Percentiles rank a stretch among this genome's conserved stretches.
phyloP scores from a whole-genome alignment of 139 green algal species.

The Chlamydomonas urium region DNA sequence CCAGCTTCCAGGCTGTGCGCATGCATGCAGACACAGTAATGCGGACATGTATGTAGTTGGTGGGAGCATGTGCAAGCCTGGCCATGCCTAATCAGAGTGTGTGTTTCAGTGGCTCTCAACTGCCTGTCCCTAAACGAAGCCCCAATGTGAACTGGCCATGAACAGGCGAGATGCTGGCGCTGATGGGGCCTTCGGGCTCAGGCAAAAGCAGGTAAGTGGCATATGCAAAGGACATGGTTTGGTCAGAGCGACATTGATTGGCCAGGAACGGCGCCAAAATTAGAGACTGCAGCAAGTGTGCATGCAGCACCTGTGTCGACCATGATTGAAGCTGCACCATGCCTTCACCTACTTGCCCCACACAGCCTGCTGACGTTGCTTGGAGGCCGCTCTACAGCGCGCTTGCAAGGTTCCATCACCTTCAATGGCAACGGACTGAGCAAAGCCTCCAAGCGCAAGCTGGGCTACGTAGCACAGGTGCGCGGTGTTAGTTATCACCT shows the following conservation, averaged over 20 bases:
- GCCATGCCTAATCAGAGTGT: neutral
- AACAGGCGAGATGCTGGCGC: slow-evolving; percentile 15
- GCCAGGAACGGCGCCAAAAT: too few relatives aligned
- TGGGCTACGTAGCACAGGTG: slow-evolving; percentile 76
- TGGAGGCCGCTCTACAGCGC: slow-evolving; percentile 47
- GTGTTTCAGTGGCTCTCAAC: neutral
- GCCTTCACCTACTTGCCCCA: too few relatives aligned
- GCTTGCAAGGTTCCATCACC: slow-evolving; percentile 39
- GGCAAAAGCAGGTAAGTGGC: slow-evolving; percentile 63
- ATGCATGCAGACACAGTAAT: neutral
- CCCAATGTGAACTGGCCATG: neutral
- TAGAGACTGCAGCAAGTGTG: too few relatives aligned
- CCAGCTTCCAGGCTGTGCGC: neutral
- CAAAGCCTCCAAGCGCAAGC: slow-evolving; percentile 58
- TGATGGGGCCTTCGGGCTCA: slow-evolving; percentile 18
- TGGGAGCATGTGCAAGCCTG: neutral
- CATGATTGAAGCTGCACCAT: too few relatives aligned
- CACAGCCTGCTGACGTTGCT: slow-evolving; percentile 39
- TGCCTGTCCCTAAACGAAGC: neutral
- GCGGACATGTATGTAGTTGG: neutral
- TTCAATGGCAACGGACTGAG: slow-evolving; percentile 70
- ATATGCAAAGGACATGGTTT: too few relatives aligned
- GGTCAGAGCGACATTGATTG: too few relatives aligned
- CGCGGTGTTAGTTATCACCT: neutral
- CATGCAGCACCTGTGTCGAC: too few relatives aligned